These are phyloP conservation scores for Trametes villosa DNA, from an alignment of 768 basidiomycete genomes.

Conservation along the genomic window DNA sequence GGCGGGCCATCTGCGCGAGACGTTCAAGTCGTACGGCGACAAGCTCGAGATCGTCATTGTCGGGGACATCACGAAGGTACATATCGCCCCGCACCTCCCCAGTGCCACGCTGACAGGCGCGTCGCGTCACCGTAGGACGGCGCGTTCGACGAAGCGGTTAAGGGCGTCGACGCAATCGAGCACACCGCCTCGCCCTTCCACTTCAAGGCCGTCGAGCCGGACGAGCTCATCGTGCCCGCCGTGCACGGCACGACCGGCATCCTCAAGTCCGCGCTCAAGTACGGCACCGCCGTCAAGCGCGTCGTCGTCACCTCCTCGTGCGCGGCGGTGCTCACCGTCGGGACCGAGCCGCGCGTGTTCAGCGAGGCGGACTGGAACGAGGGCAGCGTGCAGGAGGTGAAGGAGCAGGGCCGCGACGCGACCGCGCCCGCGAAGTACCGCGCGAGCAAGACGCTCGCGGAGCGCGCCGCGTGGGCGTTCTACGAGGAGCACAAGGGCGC, in stretches of 20 bases:
- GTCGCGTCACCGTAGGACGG: constrained; percentile 46
- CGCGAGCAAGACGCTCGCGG: constrained; percentile 62
- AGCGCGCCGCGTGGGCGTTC: constrained; percentile 60
- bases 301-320: constrained; percentile 65
- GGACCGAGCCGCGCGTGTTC: constrained; percentile 35
- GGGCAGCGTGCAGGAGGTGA: constrained; percentile 46
- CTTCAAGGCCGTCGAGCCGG: constrained; percentile 46
- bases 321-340: constrained; percentile 45
- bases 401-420: constrained; percentile 53
- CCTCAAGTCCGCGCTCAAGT: constrained; percentile 59
- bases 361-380: constrained; percentile 68
- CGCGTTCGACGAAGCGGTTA: constrained; percentile 80
- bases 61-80: constrained; percentile 63
- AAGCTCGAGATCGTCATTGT: constrained; percentile 70
- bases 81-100: too few relatives aligned
- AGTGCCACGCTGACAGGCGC: neutral
- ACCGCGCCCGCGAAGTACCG: constrained; percentile 49
- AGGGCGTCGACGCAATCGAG: constrained; percentile 71
- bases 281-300: constrained; percentile 52
- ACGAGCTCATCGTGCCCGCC: constrained; percentile 69
- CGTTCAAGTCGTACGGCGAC: constrained; percentile 57
- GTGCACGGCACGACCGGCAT: constrained; percentile 70
- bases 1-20: constrained; percentile 55
- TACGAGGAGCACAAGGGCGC: constrained; percentile 46
- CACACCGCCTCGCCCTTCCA: constrained; percentile 73